These are phyloP conservation scores for Patellaria atrata DNA, from an alignment of 495 filamentous ascomycete genomes.

Conservation along the genomic window DNA sequence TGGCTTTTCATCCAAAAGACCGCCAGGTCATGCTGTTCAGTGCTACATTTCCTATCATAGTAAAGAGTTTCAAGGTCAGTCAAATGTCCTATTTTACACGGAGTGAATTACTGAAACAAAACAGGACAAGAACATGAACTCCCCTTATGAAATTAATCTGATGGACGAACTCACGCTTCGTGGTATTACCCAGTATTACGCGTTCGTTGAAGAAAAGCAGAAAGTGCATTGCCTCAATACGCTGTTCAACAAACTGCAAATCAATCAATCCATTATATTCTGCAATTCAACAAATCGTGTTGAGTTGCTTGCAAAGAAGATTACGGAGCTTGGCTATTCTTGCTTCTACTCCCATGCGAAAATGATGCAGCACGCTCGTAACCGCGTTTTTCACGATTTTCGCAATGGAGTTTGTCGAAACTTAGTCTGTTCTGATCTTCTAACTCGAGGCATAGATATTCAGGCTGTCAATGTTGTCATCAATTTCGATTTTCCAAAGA, in stretches of 20 bases:
- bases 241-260: conserved; percentile 95
- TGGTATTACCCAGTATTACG: conserved; percentile 98
- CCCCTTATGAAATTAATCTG: conserved; percentile 95
- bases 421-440: conserved; percentile 90
- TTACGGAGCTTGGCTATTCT: conserved; percentile 95
- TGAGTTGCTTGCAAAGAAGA: conserved; percentile 95
- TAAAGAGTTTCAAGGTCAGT: conserved; percentile 79
- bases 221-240: conserved; percentile 99
- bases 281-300: conserved; percentile 99
- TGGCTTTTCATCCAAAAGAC: conserved; percentile 88
- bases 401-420: conserved; percentile 95
- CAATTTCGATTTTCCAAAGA: conserved; percentile 99
- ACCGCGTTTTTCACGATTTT: conserved; percentile 98
- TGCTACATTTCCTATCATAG: conserved; percentile 88
- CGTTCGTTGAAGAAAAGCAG: conserved; percentile 97
- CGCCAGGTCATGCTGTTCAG: conserved; percentile 98
- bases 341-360: conserved; percentile 99
- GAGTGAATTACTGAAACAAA: conserved; percentile 9
- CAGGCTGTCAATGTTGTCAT: conserved; percentile 99
- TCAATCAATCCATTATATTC: conserved; percentile 99
- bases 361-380: conserved; percentile 95
- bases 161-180: conserved; percentile 99
- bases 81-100: background rate
- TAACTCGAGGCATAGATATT: conserved; percentile 98
- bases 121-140: conserved; percentile 84